Conservation (phyloP, 768 basidiomycete species). For the Cystofilobasidium macerans region DNA sequence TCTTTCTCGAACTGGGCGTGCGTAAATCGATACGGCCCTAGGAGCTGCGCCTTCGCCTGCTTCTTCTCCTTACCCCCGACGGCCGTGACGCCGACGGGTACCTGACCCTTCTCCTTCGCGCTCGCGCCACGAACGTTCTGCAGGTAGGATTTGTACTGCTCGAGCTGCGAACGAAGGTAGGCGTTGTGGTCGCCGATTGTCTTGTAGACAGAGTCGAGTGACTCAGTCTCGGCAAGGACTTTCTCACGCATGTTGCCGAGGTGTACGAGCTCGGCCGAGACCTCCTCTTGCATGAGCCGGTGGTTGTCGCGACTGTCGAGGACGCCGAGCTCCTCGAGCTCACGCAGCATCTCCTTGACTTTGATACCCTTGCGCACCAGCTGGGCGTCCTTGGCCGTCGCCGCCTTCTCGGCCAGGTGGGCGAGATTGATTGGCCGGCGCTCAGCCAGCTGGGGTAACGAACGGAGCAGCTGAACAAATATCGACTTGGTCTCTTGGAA, state of each 20-base stretch:
- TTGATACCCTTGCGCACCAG: conserved; percentile 97
- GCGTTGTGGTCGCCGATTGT: conserved; percentile 99
- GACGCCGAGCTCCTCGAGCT: conserved; percentile 79
- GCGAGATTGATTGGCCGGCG: conserved; percentile 81
- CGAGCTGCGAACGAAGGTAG: conserved; percentile 86
- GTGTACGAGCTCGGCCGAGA: conserved; percentile 85
- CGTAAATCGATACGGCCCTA: conserved; percentile 94
- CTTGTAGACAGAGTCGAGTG: conserved; percentile 94
- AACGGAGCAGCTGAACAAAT: conserved; percentile 93
- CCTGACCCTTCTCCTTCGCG: conserved; percentile 60
- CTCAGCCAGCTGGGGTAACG: conserved; percentile 70
- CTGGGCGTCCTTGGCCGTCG: conserved; percentile 91
- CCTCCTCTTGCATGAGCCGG: conserved; percentile 95
- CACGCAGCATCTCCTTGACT: conserved; percentile 96
- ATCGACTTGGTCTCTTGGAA: conserved; percentile 99
- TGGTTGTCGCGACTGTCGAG: conserved; percentile 73
- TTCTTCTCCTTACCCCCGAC: conserved; percentile 98
- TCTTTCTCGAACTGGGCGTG: conserved; percentile 98
- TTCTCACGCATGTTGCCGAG: conserved; percentile 94
- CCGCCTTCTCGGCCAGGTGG: conserved; percentile 82
- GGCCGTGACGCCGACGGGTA: conserved; percentile 69
- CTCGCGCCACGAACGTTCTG: conserved; percentile 91
- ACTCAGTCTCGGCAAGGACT: conserved; percentile 80
- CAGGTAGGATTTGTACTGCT: conserved; percentile 98
- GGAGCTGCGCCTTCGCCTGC: conserved; percentile 64